A percentile compares a stretch with the other conserved stretches of the same genome.
Evolutionary conservation across 1,139 yeast genomes (phyloP).

Genomic region (Hansenula lynferdii): DNA sequence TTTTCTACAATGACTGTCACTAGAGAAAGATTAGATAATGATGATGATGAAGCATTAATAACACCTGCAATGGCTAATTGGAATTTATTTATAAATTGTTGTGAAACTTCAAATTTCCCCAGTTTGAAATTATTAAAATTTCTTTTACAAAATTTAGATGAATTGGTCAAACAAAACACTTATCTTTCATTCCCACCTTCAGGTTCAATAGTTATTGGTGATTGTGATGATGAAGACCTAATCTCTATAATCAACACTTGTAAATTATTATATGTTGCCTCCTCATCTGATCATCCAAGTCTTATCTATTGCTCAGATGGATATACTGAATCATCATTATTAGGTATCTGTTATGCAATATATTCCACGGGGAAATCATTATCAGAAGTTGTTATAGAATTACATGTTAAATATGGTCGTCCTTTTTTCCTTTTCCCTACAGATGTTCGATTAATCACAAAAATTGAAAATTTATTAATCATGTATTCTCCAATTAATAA

Average conservation of each 20-base stretch:
- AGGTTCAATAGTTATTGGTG: conserved; percentile 74
- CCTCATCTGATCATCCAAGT: conserved; percentile 24
- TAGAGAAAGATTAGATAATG: conserved; percentile 11
- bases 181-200: conserved; percentile 75
- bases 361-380: conserved; percentile 52
- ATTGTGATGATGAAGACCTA: conserved; percentile 46
- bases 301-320: conserved; percentile 85
- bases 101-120: conserved; percentile 60
- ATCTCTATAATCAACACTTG: conserved; percentile 59
- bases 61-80: conserved; percentile 35
- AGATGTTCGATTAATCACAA: conserved; percentile 62
- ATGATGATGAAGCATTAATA: conserved; percentile 24
- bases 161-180: conserved; percentile 26
- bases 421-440: conserved; percentile 82
- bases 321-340: conserved; percentile 81
- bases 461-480: conserved; percentile 56
- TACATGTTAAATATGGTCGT: conserved; percentile 62
- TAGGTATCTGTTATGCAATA: conserved; percentile 66
- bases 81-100: conserved; percentile 38
- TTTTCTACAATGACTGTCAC: conserved; percentile 44
- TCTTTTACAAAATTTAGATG: conserved; percentile 27
- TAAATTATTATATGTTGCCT: conserved; percentile 46
- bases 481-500: conserved; percentile 44
- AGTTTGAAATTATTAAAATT: conserved; percentile 31
- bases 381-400: conserved; percentile 45